phyloP scores from a whole-genome alignment of 2,329 filamentous ascomycete genomes.

The Botrytis galanthina region DNA sequence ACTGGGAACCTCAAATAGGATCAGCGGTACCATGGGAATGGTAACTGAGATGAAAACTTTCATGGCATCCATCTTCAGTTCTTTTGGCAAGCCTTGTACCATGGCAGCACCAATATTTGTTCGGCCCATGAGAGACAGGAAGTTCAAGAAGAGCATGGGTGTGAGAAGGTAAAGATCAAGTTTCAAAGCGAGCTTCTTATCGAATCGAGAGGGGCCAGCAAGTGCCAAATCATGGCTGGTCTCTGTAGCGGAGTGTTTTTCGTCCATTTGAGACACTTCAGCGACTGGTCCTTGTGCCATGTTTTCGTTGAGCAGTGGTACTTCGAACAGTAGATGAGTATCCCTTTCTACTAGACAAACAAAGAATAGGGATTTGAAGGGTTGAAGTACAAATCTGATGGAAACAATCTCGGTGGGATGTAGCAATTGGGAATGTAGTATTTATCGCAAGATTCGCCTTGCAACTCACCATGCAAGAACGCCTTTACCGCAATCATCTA shows the following conservation, averaged over 20 bases:
- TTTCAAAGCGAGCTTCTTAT: constrained; percentile 21
- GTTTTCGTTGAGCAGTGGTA: neutral
- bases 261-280: neutral
- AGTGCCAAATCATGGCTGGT: neutral
- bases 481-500: neutral
- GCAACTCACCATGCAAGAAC: neutral
- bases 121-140: constrained; percentile 25
- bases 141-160: constrained; percentile 37
- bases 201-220: constrained; percentile 8
- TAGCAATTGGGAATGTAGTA: neutral
- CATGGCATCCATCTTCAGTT: constrained; percentile 31
- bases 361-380: neutral
- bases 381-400: neutral
- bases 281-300: neutral
- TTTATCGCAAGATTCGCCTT: neutral
- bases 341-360: neutral
- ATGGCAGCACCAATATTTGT: constrained; percentile 23
- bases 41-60: constrained; percentile 38
- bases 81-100: constrained; percentile 30
- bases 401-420: constrained; percentile 1
- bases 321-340: neutral
- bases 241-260: constrained; percentile 1
- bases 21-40: constrained; percentile 45
- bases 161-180: constrained; percentile 27
- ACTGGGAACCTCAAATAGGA: constrained; percentile 32